Base-by-base conservation (phyloP, 352 stramenopile genomes). In the Pythium pyrilobum region DNA sequence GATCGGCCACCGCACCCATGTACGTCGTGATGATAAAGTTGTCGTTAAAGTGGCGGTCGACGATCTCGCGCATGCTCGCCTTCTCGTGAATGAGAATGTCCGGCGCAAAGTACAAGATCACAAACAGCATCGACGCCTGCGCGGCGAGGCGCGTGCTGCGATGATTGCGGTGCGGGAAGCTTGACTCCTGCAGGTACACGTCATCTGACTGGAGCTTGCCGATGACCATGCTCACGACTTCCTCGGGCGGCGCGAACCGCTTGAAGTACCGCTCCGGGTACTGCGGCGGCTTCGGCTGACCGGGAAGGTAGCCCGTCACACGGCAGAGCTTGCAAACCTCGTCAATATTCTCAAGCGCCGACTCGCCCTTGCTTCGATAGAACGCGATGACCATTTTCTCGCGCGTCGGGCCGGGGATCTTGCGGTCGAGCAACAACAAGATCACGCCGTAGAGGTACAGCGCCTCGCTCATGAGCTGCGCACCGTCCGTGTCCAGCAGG, bases 11-110 rank as follows among this genome's bases (percentile, higher is more conserved):
- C 13, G 92, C 76, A 23, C 95, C 95, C 90, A 97, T 97, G 67
- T 97, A 97, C n/a, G 83, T 96, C 32, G 89, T 84, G 42, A 98
- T 67, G 47, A 98, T 96, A 57, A 96, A 98, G 74, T 98, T 98
- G 70, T 98, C 95, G 59, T 96, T 95, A 61, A 98, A 98, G 62
- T 96, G 92, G 21, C 89, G 89, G 69, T 98, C 94, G 5, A 97
- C 92, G 51, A 98, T 96, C 67, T 97, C 91, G 37, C 94, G 85
- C 85, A 98, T 96, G 47, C 72, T 96, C 37, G 83, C 74, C 41
- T 92, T 87, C 29, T 97, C 89, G 53, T 96, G 83, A 54, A 96
- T 96, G 16, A 98, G 51, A 52, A 96, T 95, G 25, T 94, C 79
- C 0, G 94, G 88, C 11, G 89, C 85, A 52, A 98, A 98, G 67